Percentiles rank a stretch among this genome's conserved stretches.
These are phyloP conservation scores for Psilocybe tampanensis DNA, from an alignment of 768 basidiomycete species.

Conservation along the genomic window DNA sequence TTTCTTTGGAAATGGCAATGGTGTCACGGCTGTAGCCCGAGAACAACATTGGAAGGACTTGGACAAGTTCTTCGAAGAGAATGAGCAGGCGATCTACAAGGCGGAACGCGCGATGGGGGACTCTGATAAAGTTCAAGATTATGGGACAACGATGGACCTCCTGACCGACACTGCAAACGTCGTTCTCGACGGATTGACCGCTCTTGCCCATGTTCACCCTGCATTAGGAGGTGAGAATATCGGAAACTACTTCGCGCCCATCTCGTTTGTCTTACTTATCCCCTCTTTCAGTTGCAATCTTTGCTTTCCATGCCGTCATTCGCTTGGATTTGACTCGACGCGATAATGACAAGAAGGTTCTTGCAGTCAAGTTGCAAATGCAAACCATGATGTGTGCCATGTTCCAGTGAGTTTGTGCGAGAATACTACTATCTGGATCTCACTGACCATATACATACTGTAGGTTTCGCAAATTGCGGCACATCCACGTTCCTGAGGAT, in stretches of 20 bases:
- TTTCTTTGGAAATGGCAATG: background rate
- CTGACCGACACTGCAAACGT: constrained; percentile 6
- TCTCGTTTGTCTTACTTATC: background rate
- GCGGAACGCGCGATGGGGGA: background rate
- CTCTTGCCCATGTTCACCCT: constrained; percentile 14
- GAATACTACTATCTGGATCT: background rate
- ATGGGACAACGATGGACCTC: background rate
- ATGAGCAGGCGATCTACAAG: background rate
- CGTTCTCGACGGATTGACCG: constrained; percentile 2
- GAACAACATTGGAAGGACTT: background rate
- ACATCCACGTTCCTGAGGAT: constrained; percentile 17
- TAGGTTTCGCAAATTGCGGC: constrained; percentile 16
- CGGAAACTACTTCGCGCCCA: too few relatives aligned
- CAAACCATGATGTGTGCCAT: constrained; percentile 44
- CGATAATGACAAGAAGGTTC: constrained; percentile 46
- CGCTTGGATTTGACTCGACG: constrained; percentile 42
- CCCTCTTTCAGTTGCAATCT: constrained; percentile 34
- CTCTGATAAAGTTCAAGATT: background rate
- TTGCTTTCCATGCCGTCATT: constrained; percentile 44
- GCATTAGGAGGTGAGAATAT: constrained; percentile 7
- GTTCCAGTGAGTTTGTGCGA: constrained; percentile 35
- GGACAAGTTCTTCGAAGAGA: background rate
- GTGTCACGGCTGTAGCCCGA: background rate
- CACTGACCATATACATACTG: background rate
- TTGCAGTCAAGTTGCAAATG: constrained; percentile 43